Evolutionary conservation across 768 basidiomycete genomes (phyloP).

Genomic region (Suillus paluster): DNA sequence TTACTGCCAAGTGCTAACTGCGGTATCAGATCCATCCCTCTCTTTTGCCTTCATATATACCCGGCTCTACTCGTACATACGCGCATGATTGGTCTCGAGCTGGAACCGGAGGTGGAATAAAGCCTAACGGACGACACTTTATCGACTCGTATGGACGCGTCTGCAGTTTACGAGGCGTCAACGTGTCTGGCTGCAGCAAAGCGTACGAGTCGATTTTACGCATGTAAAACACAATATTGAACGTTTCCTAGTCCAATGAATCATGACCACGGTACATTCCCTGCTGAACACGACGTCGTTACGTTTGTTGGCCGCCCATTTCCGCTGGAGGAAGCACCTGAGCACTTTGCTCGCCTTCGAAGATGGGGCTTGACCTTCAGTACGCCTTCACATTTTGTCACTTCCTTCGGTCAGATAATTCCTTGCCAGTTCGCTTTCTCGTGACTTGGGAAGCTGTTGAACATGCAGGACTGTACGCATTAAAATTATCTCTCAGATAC

Average conservation of each 20-base stretch:
- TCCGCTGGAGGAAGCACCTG: conserved; percentile 84
- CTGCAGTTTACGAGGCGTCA: conserved; percentile 82
- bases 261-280: conserved; percentile 70
- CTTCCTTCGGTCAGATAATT: neutral
- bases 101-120: conserved; percentile 60
- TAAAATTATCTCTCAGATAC: neutral
- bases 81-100: conserved; percentile 75
- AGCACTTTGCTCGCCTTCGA: conserved; percentile 78
- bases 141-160: conserved; percentile 81
- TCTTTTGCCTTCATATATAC: conserved; percentile 42
- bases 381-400: conserved; percentile 41
- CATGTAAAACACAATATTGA: neutral
- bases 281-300: conserved; percentile 61
- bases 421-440: conserved; percentile 75
- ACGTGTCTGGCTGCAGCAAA: conserved; percentile 84
- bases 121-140: conserved; percentile 77
- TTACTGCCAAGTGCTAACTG: neutral
- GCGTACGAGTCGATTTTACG: conserved; percentile 51
- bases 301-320: conserved; percentile 94
- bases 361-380: conserved; percentile 90
- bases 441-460: conserved; percentile 98
- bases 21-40: conserved; percentile 51
- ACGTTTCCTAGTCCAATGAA: conserved; percentile 59
- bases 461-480: conserved; percentile 86
- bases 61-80: conserved; percentile 54